These are phyloP conservation scores for Ambrosiella cleistominuta DNA, from an alignment of 2,329 filamentous ascomycete genomes.

Conservation along the genomic window DNA sequence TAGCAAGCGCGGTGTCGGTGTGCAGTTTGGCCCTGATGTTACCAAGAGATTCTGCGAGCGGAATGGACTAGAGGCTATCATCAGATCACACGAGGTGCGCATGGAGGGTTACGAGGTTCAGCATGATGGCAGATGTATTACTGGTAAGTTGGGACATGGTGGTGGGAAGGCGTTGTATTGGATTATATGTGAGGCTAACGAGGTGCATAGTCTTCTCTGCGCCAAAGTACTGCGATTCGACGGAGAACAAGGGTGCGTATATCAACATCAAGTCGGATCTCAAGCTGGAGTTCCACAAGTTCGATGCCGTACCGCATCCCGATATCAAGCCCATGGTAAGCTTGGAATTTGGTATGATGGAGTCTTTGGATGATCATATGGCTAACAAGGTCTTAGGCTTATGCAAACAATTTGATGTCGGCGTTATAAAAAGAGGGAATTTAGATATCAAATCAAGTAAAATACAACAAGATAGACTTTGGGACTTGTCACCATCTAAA, in stretches of 20 bases:
- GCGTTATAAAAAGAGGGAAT: neutral
- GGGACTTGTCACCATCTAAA: neutral
- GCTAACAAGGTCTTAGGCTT: conserved; percentile 37
- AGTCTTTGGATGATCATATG: neutral
- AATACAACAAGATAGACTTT: neutral
- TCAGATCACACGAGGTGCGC: conserved; percentile 90
- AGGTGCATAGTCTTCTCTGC: conserved; percentile 65
- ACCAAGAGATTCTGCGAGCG: conserved; percentile 94
- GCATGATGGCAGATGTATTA: conserved; percentile 89
- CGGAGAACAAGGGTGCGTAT: conserved; percentile 94
- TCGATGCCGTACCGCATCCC: conserved; percentile 91
- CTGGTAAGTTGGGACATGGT: conserved; percentile 36
- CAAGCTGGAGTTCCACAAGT: conserved; percentile 82
- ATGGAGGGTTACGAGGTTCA: conserved; percentile 99
- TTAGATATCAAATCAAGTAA: conserved; percentile 7
- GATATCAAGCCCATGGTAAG: conserved; percentile 80
- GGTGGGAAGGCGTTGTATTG: neutral
- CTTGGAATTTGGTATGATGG: neutral
- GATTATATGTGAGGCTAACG: neutral
- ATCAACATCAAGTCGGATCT: conserved; percentile 91
- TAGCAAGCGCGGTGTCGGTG: conserved; percentile 87
- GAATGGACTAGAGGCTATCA: conserved; percentile 86
- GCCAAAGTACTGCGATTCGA: conserved; percentile 92
- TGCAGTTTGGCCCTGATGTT: conserved; percentile 93
- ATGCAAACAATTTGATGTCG: conserved; percentile 67